phyloP scores from a whole-genome alignment of 768 basidiomycete species.

The Dictyophora rubrovolvata region DNA sequence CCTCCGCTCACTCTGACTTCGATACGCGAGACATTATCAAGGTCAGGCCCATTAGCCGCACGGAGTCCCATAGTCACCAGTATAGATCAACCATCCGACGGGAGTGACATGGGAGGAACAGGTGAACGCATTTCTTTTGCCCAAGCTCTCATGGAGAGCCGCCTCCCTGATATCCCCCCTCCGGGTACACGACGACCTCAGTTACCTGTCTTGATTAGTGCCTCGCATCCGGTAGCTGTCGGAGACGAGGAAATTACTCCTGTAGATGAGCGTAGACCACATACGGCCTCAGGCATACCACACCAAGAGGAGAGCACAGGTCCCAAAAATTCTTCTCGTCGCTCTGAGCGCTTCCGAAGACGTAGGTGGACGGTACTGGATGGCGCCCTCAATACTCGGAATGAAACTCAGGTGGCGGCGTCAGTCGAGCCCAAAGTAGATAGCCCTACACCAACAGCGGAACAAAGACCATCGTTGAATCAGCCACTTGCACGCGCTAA shows the following conservation, averaged over 20 bases:
- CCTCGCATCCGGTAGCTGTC: constrained; percentile 28
- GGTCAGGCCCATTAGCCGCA: constrained; percentile 29
- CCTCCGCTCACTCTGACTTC: constrained; percentile 55
- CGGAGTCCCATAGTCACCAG: constrained; percentile 15
- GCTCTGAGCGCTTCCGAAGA: constrained; percentile 27
- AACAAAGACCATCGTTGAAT: neutral
- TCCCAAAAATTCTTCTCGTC: neutral
- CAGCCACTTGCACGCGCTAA: constrained; percentile 18
- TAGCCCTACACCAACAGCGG: neutral
- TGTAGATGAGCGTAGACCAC: constrained; percentile 28
- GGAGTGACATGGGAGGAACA: constrained; percentile 48
- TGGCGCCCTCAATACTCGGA: constrained; percentile 27
- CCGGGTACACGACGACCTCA: constrained; percentile 55
- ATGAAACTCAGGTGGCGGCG: constrained; percentile 20
- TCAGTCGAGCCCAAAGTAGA: neutral
- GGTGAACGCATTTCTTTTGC: constrained; percentile 61
- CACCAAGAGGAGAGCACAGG: neutral
- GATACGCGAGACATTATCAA: constrained; percentile 51
- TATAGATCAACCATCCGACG: constrained; percentile 15
- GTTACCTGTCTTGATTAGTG: constrained; percentile 52
- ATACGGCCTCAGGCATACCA: constrained; percentile 19
- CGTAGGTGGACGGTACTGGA: constrained; percentile 69
- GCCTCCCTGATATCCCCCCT: constrained; percentile 65
- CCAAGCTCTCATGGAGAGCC: constrained; percentile 69
- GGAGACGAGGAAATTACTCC: constrained; percentile 31